Evolutionary conservation across 768 basidiomycete genomes (phyloP).

Genomic region (Rhizopogon roseolus): DNA sequence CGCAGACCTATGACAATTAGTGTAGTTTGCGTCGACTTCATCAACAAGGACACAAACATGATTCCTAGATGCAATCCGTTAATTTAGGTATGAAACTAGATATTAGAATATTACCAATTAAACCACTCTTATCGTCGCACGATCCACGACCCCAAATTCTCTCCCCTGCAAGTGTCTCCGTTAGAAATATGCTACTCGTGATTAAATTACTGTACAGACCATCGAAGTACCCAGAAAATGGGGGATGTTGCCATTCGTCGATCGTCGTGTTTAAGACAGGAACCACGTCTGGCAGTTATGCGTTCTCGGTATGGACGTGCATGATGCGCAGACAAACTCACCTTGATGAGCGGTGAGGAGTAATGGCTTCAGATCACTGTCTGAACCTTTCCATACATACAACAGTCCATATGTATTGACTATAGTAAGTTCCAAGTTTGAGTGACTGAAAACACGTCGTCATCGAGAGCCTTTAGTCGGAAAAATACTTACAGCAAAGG

Average conservation of each 20-base stretch:
- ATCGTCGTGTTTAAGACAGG: slow-evolving; percentile 50
- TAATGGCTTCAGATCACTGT: slow-evolving; percentile 53
- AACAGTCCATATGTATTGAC: slow-evolving; percentile 78
- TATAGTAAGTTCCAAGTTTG: slow-evolving; percentile 28
- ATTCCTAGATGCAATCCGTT: background rate
- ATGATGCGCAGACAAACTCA: background rate
- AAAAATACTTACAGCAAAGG: slow-evolving; percentile 45
- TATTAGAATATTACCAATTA: slow-evolving; percentile 29
- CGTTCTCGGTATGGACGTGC: background rate
- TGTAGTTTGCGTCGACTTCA: background rate
- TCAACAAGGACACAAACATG: background rate
- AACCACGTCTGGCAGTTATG: slow-evolving; percentile 44
- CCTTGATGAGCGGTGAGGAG: slow-evolving; percentile 68
- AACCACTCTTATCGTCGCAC: slow-evolving; percentile 65
- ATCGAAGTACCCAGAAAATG: slow-evolving; percentile 54
- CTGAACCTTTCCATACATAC: slow-evolving; percentile 66
- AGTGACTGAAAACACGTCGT: slow-evolving; percentile 39
- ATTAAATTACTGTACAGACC: slow-evolving; percentile 23
- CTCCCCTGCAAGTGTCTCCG: slow-evolving; percentile 25
- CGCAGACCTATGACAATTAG: slow-evolving; percentile 26
- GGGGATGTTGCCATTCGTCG: slow-evolving; percentile 50
- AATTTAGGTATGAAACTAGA: background rate
- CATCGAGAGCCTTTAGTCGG: background rate
- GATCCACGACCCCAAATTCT: slow-evolving; percentile 74
- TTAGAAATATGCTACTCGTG: background rate